Evolutionary conservation across 169 alveolate species (phyloP).

Genomic region (Perkinsus olseni): DNA sequence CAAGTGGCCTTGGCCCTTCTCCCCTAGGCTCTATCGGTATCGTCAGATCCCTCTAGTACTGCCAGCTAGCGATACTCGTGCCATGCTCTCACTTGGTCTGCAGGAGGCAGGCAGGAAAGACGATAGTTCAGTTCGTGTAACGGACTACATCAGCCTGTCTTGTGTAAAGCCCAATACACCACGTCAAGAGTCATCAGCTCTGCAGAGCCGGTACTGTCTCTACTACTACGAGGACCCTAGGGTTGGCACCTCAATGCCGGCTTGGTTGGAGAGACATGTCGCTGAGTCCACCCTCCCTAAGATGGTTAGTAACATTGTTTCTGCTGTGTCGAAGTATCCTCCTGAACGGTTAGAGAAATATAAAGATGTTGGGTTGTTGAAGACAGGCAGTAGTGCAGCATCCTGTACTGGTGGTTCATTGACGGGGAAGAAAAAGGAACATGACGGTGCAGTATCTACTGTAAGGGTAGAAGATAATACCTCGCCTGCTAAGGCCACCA

Average conservation of each 20-base stretch:
- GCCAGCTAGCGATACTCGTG: neutral
- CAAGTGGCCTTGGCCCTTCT: neutral
- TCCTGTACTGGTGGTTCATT: too few relatives aligned
- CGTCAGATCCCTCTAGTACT: neutral
- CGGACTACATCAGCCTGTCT: neutral
- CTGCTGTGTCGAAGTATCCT: neutral
- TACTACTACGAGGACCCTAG: neutral
- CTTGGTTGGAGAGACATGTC: neutral
- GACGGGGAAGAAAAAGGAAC: neutral
- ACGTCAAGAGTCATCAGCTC: neutral
- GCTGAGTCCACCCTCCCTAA: neutral
- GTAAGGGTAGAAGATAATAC: neutral
- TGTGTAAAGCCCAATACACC: neutral
- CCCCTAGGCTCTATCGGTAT: neutral
- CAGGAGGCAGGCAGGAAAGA: neutral
- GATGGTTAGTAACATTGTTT: neutral
- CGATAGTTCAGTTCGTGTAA: neutral
- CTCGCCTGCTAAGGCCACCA: neutral
- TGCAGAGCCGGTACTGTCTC: neutral
- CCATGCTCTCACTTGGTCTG: neutral
- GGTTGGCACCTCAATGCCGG: neutral
- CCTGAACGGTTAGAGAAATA: neutral
- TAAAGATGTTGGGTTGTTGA: neutral
- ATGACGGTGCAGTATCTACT: too few relatives aligned
- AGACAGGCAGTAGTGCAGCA: neutral